Conservation (phyloP, 176 grass and related monocot genomes). For the Carex pumila region DNA sequence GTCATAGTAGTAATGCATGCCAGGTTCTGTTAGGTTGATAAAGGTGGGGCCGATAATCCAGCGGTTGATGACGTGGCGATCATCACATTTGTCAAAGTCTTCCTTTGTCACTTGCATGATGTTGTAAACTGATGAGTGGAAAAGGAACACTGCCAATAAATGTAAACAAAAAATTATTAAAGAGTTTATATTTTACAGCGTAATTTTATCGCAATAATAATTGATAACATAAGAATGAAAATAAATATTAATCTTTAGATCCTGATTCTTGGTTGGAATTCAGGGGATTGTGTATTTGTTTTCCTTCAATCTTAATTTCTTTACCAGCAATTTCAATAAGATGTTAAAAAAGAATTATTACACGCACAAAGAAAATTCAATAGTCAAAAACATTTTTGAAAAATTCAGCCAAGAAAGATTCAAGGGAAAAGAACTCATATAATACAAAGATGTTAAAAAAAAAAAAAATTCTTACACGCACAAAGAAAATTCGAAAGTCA, state of each 20-base stretch:
- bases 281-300: background rate
- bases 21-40: slow-evolving; percentile 51
- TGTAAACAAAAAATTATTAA: background rate
- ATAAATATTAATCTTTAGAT: background rate
- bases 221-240: background rate
- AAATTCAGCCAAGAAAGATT: background rate
- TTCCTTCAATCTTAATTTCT: background rate
- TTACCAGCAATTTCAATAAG: background rate
- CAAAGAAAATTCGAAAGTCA: background rate
- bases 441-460: background rate
- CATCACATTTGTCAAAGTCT: slow-evolving; percentile 47
- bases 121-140: slow-evolving; percentile 57
- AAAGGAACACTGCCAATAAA: slow-evolving; percentile 58
- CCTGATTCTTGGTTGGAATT: background rate
- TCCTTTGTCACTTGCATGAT: slow-evolving; percentile 67
- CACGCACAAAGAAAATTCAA: background rate
- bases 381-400: background rate
- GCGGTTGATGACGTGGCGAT: slow-evolving; percentile 46
- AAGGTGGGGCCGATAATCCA: slow-evolving; percentile 49
- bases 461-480: background rate
- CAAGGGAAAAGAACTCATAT: too few relatives aligned
- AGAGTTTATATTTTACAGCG: background rate
- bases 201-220: background rate
- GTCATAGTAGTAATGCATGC: slow-evolving; percentile 64
- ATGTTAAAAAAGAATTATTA: background rate